These are phyloP conservation scores for Sistotremastrum suecicum DNA, from an alignment of 768 basidiomycete genomes.

Conservation along the genomic window DNA sequence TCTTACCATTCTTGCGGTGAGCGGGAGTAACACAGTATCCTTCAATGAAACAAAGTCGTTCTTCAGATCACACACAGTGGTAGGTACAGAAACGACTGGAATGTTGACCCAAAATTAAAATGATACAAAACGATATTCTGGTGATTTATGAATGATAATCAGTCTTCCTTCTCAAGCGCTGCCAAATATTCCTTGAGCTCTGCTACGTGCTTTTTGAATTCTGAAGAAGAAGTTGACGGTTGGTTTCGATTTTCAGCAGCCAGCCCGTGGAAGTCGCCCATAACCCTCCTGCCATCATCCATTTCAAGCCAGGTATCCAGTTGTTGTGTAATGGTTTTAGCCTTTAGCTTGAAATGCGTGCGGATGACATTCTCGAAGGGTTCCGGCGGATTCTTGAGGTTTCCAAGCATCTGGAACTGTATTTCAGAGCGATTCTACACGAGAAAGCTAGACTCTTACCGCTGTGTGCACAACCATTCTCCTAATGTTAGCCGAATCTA, in stretches of 20 bases:
- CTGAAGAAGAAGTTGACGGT: constrained; percentile 36
- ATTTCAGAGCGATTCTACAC: constrained; percentile 3
- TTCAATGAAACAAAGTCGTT: too few species aligned
- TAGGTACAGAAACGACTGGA: too few species aligned
- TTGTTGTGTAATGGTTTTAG: constrained; percentile 50
- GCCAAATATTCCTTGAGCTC: constrained; percentile 51
- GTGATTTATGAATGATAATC: background rate
- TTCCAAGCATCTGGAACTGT: constrained; percentile 59
- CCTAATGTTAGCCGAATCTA: constrained; percentile 85
- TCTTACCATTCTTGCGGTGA: too few species aligned
- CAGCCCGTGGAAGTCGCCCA: constrained; percentile 1
- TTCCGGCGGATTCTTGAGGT: constrained; percentile 67
- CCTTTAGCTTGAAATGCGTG: constrained; percentile 85
- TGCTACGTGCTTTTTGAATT: constrained; percentile 53
- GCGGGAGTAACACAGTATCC: too few species aligned
- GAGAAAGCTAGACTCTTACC: constrained; percentile 25
- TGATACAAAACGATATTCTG: too few species aligned
- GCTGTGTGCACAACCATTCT: constrained; percentile 87
- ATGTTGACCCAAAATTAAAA: too few species aligned
- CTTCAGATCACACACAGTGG: too few species aligned
- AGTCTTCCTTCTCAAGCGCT: constrained; percentile 23
- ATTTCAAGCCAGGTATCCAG: constrained; percentile 63
- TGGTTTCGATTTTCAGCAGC: constrained; percentile 11
- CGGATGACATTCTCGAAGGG: constrained; percentile 79
- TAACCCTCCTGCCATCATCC: constrained; percentile 68